Evolutionary conservation across 257 asterid species (phyloP).

Genomic region (Leonotis leonurus): DNA sequence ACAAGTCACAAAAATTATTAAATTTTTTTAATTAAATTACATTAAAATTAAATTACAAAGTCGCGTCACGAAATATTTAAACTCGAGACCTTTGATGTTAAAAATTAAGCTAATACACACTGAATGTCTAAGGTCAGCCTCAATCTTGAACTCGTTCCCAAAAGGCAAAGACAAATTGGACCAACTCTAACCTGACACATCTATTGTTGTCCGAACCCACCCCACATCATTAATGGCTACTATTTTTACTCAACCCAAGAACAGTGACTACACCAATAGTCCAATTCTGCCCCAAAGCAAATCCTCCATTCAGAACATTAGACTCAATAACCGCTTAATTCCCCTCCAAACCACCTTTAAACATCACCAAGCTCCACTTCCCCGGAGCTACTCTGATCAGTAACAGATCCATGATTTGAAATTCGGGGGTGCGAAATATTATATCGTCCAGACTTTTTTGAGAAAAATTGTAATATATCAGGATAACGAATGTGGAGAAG

Average conservation of each 20-base stretch:
- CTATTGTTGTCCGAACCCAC: conserved; percentile 14
- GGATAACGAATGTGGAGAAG: too few species aligned
- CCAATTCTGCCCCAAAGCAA: conserved; percentile 35
- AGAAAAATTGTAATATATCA: too few species aligned
- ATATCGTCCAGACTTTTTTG: too few species aligned
- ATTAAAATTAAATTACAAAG: too few species aligned
- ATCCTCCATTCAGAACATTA: conserved; percentile 28
- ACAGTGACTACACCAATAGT: conserved; percentile 24
- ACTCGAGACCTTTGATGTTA: too few species aligned
- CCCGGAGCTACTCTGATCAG: conserved; percentile 34
- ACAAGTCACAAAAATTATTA: too few species aligned
- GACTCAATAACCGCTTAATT: conserved; percentile 29
- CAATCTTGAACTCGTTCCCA: conserved; percentile 31
- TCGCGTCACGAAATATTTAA: too few species aligned
- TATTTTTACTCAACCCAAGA: conserved; percentile 22
- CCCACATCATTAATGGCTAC: conserved; percentile 14
- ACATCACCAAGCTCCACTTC: conserved; percentile 38
- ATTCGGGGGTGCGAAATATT: too few species aligned
- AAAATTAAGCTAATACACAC: too few species aligned
- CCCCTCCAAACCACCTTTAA: conserved; percentile 14
- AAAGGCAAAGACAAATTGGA: conserved; percentile 19
- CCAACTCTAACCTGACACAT: conserved; percentile 25
- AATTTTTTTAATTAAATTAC: too few species aligned
- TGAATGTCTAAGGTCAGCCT: conserved; percentile 13
- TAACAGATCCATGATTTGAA: too few species aligned